Base-by-base conservation (phyloP, 2,329 filamentous ascomycete species). In the Cercospora sesami region DNA sequence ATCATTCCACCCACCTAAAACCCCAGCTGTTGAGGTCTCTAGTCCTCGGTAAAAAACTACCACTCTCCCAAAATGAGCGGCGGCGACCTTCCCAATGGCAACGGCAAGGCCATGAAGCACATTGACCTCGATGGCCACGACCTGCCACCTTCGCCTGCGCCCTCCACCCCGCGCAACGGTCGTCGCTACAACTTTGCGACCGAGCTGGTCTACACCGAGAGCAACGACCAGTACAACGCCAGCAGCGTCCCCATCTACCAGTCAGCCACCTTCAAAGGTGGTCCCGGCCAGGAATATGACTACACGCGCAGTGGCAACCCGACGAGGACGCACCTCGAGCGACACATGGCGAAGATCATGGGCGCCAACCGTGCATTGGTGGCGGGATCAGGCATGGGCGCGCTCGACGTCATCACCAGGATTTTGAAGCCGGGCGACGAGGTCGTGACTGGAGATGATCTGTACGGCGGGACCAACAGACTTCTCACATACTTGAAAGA, bases 271-370 rank as follows among this genome's bases (percentile, higher is more conserved):
- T 99, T 99, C 85, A 99, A 99, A 83, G 95, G 98, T 39, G 77
- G 77, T 10, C 93, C 92, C 68, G 91, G 88, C 73, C 84, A 87
- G 77, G 94, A 98, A 81, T 99, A 98, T 81, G 95, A 99, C 83
- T 99, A 99, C 84, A 98, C 95, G 68, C 92, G 96, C 69, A 98
- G 94, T 39, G 95, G 95, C 66, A 99, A 99, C 79, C 95, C 95
- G 18, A 99, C 95, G 67, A 89, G 95, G 72, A 96, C 94, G 36
- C 95, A 99, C 78, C 88, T 99, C 71, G 95, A 99, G 83, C 89
- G 94, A 68, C 95, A 99, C 81, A 85, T 99, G 75, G 95, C 96
- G 77, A 99, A 99, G 87, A 96, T 99, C 79, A 99, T 99, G 96
- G 94, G 92, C 75, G 95, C 95, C 57, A 89, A 89, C 75, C 91